These are phyloP conservation scores for Aspergillus ustus DNA, from an alignment of 2,329 filamentous ascomycete species.

Conservation along the genomic window DNA sequence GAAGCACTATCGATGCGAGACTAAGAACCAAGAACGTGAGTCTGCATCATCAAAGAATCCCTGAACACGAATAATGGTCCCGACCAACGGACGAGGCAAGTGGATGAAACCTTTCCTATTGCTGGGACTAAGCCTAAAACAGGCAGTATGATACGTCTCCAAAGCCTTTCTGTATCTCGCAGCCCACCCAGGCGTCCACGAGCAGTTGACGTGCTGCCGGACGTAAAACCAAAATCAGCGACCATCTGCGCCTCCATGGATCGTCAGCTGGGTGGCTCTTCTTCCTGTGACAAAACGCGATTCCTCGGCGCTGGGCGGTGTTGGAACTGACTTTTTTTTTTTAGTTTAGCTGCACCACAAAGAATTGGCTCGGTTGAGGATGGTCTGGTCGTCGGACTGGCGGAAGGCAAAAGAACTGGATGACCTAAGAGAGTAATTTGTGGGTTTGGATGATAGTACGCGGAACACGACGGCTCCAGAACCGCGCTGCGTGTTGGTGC, in stretches of 20 bases:
- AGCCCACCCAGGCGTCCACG: constrained; percentile 8
- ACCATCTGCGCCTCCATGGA: constrained; percentile 19
- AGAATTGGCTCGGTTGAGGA: constrained; percentile 4
- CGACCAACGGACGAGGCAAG: constrained; percentile 12
- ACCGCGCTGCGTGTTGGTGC: constrained; percentile 3
- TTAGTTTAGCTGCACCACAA: constrained; percentile 6
- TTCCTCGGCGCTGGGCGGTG: constrained; percentile 5
- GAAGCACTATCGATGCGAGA: constrained; percentile 13
- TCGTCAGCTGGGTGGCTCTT: constrained; percentile 18
- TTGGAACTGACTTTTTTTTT: constrained; percentile 3
- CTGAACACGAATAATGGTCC: constrained; percentile 15
- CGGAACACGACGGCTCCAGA: constrained; percentile 21
- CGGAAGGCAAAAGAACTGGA: constrained; percentile 10
- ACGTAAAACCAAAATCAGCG: constrained; percentile 17
- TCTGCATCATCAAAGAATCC: constrained; percentile 10
- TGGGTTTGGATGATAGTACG: constrained; percentile 30
- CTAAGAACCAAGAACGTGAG: constrained; percentile 4
- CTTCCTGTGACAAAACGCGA: constrained; percentile 4
- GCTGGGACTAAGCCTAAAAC: constrained; percentile 10
- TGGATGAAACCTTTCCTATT: constrained; percentile 7
- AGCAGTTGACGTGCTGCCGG: constrained; percentile 7
- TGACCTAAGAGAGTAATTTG: constrained; percentile 11
- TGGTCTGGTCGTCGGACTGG: neutral
- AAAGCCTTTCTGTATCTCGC: neutral
- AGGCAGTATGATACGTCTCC: constrained; percentile 14